Conservation (phyloP, 805 yeast species). For the Ogataea neopini region DNA sequence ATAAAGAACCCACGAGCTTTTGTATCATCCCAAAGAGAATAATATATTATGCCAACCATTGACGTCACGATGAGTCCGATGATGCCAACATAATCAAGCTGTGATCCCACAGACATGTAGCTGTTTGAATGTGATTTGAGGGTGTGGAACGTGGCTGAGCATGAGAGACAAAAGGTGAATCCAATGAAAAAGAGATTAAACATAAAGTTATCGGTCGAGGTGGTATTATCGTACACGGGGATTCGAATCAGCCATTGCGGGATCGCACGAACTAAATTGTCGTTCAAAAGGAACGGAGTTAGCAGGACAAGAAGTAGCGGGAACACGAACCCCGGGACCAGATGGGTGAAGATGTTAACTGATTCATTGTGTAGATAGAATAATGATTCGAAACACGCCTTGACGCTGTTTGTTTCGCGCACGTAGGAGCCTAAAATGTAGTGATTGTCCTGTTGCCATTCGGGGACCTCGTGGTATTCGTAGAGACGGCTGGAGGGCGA, state of each 20-base stretch:
- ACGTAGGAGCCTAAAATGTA: constrained; percentile 53
- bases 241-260: constrained; percentile 30
- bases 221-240: constrained; percentile 28
- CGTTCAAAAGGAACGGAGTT: constrained; percentile 25
- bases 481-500: constrained; percentile 5
- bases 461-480: constrained; percentile 46
- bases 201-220: constrained; percentile 40
- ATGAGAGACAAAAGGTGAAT: constrained; percentile 44
- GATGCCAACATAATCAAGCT: constrained; percentile 57
- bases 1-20: constrained; percentile 40
- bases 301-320: constrained; percentile 23
- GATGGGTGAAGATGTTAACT: constrained; percentile 52
- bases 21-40: constrained; percentile 47
- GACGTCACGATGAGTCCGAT: constrained; percentile 51
- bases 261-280: constrained; percentile 21
- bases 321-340: constrained; percentile 44
- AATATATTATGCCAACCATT: constrained; percentile 39
- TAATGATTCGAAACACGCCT: constrained; percentile 42
- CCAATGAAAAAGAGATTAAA: constrained; percentile 48
- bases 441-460: constrained; percentile 60
- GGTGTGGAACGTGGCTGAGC: constrained; percentile 53
- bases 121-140: constrained; percentile 49
- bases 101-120: constrained; percentile 47
- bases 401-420: constrained; percentile 43
- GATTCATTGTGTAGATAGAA: constrained; percentile 53